Conservation (phyloP, 2,329 filamentous ascomycete genomes). For the Venturia effusa region DNA sequence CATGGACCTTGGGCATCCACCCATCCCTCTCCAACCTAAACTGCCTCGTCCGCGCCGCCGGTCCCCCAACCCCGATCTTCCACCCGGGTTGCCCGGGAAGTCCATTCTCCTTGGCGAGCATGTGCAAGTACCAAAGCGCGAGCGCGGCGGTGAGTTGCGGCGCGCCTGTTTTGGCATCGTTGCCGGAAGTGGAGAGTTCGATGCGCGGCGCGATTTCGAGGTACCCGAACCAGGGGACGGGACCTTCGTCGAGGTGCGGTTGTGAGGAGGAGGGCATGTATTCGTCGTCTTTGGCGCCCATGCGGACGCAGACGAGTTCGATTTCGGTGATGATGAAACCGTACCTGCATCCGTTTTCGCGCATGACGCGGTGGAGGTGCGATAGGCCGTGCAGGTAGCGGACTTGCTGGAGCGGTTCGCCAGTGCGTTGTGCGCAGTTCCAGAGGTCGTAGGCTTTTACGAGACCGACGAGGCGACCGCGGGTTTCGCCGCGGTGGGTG, state of each 20-base stretch:
- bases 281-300: slow-evolving; percentile 41
- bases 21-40: slow-evolving; percentile 59
- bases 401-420: slow-evolving; percentile 73
- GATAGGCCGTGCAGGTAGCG: slow-evolving; percentile 81
- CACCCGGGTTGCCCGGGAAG: slow-evolving; percentile 49
- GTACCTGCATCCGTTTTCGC: slow-evolving; percentile 84
- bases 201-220: slow-evolving; percentile 60
- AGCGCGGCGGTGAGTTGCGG: slow-evolving; percentile 56
- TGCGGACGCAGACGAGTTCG: slow-evolving; percentile 81
- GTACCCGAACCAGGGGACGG: slow-evolving; percentile 77
- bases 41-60: slow-evolving; percentile 59
- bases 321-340: slow-evolving; percentile 96
- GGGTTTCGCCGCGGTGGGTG: slow-evolving; percentile 35
- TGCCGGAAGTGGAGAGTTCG: slow-evolving; percentile 34
- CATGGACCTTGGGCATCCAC: slow-evolving; percentile 65
- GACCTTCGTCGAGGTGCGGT: slow-evolving; percentile 27
- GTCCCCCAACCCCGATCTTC: slow-evolving; percentile 63
- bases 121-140: slow-evolving; percentile 68
- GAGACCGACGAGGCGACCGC: slow-evolving; percentile 64
- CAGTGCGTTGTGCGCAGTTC: slow-evolving; percentile 88
- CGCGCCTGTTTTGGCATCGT: slow-evolving; percentile 22
- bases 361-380: slow-evolving; percentile 83
- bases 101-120: slow-evolving; percentile 53
- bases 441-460: slow-evolving; percentile 87
- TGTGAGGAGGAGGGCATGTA: slow-evolving; percentile 21